Percentiles rank a stretch among this genome's conserved stretches.
These are phyloP conservation scores for Fusarium devonianum DNA, from an alignment of 2,329 filamentous ascomycete species.

Conservation along the genomic window DNA sequence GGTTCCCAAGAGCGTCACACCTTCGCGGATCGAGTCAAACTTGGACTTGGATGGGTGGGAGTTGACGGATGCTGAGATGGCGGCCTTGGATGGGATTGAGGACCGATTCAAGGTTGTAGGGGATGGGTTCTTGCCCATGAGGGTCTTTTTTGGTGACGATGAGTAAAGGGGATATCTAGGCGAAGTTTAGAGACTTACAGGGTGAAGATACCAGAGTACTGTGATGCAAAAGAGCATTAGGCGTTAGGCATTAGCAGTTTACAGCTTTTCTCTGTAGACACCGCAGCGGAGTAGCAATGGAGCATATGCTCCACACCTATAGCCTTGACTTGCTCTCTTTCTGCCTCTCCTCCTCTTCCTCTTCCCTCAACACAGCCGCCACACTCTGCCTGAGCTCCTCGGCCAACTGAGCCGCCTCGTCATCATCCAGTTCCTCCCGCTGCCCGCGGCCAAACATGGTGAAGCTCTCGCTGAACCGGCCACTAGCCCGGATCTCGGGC, in stretches of 20 bases:
- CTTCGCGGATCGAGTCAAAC: constrained; percentile 77
- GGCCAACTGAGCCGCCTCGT: constrained; percentile 70
- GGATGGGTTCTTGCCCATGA: constrained; percentile 76
- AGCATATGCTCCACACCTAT: constrained; percentile 37
- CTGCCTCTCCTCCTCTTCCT: constrained; percentile 41
- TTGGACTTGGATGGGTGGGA: constrained; percentile 77
- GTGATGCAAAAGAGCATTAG: too few relatives aligned
- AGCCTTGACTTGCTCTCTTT: constrained; percentile 47
- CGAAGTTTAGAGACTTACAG: constrained; percentile 4
- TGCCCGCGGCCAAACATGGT: constrained; percentile 83
- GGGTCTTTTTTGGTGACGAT: constrained; percentile 85
- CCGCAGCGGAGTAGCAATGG: too few relatives aligned
- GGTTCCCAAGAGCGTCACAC: constrained; percentile 84
- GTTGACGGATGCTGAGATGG: constrained; percentile 75
- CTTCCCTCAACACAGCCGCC: constrained; percentile 55
- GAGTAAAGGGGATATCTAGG: constrained; percentile 61
- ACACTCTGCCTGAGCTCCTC: constrained; percentile 60
- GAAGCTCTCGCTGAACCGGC: constrained; percentile 68
- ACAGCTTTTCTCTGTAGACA: too few relatives aligned
- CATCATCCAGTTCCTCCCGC: constrained; percentile 78
- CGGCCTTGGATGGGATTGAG: constrained; percentile 69
- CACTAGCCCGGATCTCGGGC: constrained; percentile 68
- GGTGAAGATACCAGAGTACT: constrained; percentile 13
- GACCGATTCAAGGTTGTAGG: constrained; percentile 85
- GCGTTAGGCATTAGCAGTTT: too few relatives aligned